phyloP scores from a whole-genome alignment of 2,329 filamentous ascomycete species.

The Hypoxylon sp. region DNA sequence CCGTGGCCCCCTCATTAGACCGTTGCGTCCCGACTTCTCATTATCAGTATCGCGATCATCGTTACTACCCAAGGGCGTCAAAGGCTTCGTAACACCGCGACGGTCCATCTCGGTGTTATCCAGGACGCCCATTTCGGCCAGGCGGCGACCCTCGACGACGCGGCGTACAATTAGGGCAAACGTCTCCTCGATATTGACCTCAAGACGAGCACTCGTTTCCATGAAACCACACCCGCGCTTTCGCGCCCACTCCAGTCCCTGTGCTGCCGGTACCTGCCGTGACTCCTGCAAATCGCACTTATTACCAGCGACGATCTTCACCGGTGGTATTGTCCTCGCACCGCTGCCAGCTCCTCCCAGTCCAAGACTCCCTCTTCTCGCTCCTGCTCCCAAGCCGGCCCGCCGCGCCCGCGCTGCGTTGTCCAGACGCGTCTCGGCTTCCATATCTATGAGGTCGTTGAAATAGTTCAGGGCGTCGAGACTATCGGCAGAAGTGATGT shows the following conservation, averaged over 20 bases:
- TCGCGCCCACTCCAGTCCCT: conserved; percentile 84
- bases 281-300: conserved; percentile 85
- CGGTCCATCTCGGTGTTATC: conserved; percentile 63
- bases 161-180: conserved; percentile 79
- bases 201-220: conserved; percentile 87
- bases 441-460: conserved; percentile 87
- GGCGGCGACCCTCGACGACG: conserved; percentile 70
- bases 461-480: conserved; percentile 83
- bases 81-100: conserved; percentile 70
- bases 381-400: conserved; percentile 58
- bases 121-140: conserved; percentile 65
- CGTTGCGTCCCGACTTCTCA: conserved; percentile 58
- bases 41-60: conserved; percentile 51
- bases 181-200: conserved; percentile 92
- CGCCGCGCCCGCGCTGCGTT: conserved; percentile 69
- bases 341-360: conserved; percentile 56
- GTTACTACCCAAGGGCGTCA: conserved; percentile 65
- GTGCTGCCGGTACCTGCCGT: conserved; percentile 77
- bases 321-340: conserved; percentile 73
- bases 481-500: conserved; percentile 80
- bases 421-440: conserved; percentile 78
- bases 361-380: conserved; percentile 44
- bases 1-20: conserved; percentile 58
- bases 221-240: conserved; percentile 84
- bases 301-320: conserved; percentile 89